Conservation (phyloP, 352 stramenopile genomes). For the Phytophthora lateralis region DNA sequence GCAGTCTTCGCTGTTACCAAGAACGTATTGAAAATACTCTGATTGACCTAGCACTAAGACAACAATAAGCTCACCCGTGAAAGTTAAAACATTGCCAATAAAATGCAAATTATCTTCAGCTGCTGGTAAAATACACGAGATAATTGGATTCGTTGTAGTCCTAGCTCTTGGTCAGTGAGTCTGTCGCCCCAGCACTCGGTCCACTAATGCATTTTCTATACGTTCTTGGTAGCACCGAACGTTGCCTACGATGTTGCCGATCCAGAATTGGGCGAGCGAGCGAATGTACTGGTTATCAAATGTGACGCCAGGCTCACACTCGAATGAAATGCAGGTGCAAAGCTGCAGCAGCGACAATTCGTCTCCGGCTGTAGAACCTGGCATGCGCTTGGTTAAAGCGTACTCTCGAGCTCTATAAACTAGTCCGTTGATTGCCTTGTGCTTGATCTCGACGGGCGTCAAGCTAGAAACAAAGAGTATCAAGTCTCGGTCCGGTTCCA, state of each 20-base stretch:
- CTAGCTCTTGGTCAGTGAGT: slow-evolving; percentile 23
- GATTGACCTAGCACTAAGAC: slow-evolving; percentile 19
- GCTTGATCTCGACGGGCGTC: slow-evolving; percentile 17
- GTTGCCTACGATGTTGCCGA: slow-evolving; percentile 36
- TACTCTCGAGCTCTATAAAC: slow-evolving; percentile 12
- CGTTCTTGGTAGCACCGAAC: slow-evolving; percentile 37
- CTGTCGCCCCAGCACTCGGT: slow-evolving; percentile 6
- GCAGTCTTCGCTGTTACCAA: slow-evolving; percentile 42
- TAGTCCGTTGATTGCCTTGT: slow-evolving; percentile 14
- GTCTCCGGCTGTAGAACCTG: slow-evolving; percentile 3
- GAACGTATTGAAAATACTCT: slow-evolving; percentile 57
- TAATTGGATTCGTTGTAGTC: background rate
- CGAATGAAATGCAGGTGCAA: slow-evolving; percentile 47
- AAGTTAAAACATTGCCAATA: background rate
- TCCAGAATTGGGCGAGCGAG: slow-evolving; percentile 42
- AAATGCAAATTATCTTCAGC: background rate
- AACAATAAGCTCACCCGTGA: background rate
- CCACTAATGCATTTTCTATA: slow-evolving; percentile 47
- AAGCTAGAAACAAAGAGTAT: slow-evolving; percentile 18
- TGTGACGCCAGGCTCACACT: slow-evolving; percentile 30
- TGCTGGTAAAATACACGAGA: no score
- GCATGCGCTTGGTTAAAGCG: slow-evolving; percentile 41
- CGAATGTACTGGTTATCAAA: slow-evolving; percentile 29
- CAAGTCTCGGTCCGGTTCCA: slow-evolving; percentile 18
- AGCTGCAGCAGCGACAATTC: slow-evolving; percentile 50